phyloP scores from a whole-genome alignment of 805 yeast genomes.

The Candida silvatica region DNA sequence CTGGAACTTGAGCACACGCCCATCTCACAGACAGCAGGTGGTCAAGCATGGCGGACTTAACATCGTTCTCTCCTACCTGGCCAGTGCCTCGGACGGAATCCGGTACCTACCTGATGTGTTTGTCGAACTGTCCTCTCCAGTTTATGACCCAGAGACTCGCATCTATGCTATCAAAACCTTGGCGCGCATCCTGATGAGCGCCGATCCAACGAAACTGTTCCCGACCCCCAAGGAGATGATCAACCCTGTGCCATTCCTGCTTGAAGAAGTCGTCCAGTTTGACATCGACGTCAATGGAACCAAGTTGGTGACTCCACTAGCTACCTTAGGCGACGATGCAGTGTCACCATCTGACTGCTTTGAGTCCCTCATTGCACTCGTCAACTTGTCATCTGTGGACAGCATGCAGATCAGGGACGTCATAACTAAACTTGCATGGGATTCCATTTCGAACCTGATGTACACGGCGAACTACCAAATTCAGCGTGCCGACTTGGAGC shows the following conservation, averaged over 20 bases:
- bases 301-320: constrained; percentile 13
- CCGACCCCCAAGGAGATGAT: constrained; percentile 30
- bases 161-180: constrained; percentile 31
- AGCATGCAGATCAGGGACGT: constrained; percentile 25
- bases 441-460: constrained; percentile 25
- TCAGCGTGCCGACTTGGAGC: constrained; percentile 39
- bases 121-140: constrained; percentile 16
- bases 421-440: constrained; percentile 27
- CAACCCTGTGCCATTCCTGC: constrained; percentile 39
- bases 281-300: constrained; percentile 16
- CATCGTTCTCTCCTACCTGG: constrained; percentile 30
- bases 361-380: constrained; percentile 38
- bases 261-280: constrained; percentile 37
- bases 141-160: constrained; percentile 16
- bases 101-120: constrained; percentile 15
- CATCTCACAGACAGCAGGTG: constrained; percentile 24
- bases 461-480: constrained; percentile 30
- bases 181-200: constrained; percentile 34
- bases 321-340: constrained; percentile 17
- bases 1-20: constrained; percentile 24
- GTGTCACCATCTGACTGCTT: constrained; percentile 29
- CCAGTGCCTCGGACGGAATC: constrained; percentile 20
- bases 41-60: constrained; percentile 39
- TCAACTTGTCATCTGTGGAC: constrained; percentile 37
- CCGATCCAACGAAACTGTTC: constrained; percentile 31